A percentile compares a stretch with the other conserved stretches of the same genome.
These are phyloP conservation scores for Lactarius evosmus DNA, from an alignment of 768 basidiomycete genomes.

Conservation along the genomic window DNA sequence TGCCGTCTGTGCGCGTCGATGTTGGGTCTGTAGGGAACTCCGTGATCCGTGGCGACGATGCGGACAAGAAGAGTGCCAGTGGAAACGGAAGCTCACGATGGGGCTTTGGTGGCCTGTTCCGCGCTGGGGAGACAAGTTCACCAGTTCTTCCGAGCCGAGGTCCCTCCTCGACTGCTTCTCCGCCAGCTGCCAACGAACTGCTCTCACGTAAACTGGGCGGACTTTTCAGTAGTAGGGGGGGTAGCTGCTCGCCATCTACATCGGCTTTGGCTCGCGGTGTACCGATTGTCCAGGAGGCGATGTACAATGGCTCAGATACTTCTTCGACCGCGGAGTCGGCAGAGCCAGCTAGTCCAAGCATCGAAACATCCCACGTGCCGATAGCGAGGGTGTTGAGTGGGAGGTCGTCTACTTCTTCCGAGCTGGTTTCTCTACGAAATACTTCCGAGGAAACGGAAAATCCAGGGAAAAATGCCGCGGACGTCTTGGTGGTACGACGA, in stretches of 20 bases:
- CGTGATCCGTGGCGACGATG: conserved; percentile 18
- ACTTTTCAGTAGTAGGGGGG: conserved; percentile 60
- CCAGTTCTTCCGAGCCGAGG: conserved; percentile 18
- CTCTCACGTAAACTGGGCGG: conserved; percentile 58
- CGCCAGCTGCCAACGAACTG: conserved; percentile 15
- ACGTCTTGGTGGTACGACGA: conserved; percentile 13
- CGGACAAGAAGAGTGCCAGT: conserved; percentile 27
- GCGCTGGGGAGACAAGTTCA: conserved; percentile 18
- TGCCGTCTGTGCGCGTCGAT: conserved; percentile 27
- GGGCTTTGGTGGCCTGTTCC: conserved; percentile 27
- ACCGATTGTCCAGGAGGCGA: conserved; percentile 37
- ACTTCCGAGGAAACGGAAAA: not conserved
- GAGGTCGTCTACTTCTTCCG: conserved; percentile 12
- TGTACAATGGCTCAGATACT: conserved; percentile 54
- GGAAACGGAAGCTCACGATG: conserved; percentile 24
- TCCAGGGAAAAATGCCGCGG: not conserved
- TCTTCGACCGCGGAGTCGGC: conserved; percentile 48
- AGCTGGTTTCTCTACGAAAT: conserved; percentile 6
- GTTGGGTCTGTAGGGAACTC: conserved; percentile 23
- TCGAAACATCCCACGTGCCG: conserved; percentile 15
- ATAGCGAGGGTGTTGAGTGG: conserved; percentile 16
- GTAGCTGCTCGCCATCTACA: conserved; percentile 48
- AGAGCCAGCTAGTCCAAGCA: conserved; percentile 55
- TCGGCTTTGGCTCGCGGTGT: conserved; percentile 35
- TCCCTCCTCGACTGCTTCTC: conserved; percentile 11